These are phyloP conservation scores for Hypericum androsaemum DNA, from an alignment of 345 rosid species.

Conservation along the genomic window DNA sequence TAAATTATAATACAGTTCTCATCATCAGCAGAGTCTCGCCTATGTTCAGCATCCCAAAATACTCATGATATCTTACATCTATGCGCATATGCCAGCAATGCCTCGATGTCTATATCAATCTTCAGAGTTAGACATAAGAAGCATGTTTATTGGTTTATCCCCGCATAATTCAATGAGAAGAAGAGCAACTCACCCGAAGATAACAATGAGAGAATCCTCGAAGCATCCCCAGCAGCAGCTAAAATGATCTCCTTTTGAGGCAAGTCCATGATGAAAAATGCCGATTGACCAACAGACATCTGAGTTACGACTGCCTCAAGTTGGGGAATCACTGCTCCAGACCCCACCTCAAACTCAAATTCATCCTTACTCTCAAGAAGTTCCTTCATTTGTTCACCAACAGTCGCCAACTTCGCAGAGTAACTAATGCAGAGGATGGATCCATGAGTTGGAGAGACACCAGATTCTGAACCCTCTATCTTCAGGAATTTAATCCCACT, in stretches of 20 bases:
- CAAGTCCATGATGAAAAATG: slow-evolving; percentile 33
- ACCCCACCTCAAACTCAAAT: slow-evolving; percentile 86
- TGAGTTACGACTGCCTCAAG: slow-evolving; percentile 57
- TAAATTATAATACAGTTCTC: too few relatives aligned
- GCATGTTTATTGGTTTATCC: not conserved
- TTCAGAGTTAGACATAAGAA: too few relatives aligned
- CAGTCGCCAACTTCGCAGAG: slow-evolving; percentile 45
- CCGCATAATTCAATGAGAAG: slow-evolving; percentile 5
- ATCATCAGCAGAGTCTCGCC: too few relatives aligned
- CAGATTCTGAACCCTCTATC: slow-evolving; percentile 56
- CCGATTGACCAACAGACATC: slow-evolving; percentile 83
- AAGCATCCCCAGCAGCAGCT: slow-evolving; percentile 50
- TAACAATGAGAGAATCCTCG: slow-evolving; percentile 28
- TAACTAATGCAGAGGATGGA: slow-evolving; percentile 49
- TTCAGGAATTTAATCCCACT: slow-evolving; percentile 22
- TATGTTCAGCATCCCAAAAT: too few relatives aligned
- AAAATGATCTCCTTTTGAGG: slow-evolving; percentile 43
- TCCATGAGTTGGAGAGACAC: slow-evolving; percentile 46
- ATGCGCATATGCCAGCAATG: too few relatives aligned
- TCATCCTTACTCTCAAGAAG: slow-evolving; percentile 75
- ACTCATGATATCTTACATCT: too few relatives aligned
- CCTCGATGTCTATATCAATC: too few relatives aligned
- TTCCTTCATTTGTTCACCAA: slow-evolving; percentile 36
- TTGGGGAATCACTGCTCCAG: slow-evolving; percentile 51
- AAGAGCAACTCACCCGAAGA: slow-evolving; percentile 41